Percentiles rank a stretch among this genome's conserved stretches.
These are phyloP conservation scores for Colletotrichum caudatum DNA, from an alignment of 2,329 filamentous ascomycete genomes.

Conservation along the genomic window DNA sequence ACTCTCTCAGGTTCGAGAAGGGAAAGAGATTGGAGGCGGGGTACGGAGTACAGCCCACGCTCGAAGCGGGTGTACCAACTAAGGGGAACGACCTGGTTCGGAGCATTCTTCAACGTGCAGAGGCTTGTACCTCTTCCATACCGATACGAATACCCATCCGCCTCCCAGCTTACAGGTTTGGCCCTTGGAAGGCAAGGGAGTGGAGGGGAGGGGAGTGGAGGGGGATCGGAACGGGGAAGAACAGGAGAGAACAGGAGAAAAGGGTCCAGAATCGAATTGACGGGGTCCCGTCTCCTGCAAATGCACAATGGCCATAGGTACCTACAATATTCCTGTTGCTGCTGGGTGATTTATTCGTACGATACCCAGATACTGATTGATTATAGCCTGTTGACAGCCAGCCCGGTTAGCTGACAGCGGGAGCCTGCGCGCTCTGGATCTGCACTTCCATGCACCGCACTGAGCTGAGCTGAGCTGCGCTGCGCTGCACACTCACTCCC, in stretches of 20 bases:
- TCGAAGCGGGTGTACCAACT: neutral
- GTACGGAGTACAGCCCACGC: conserved; percentile 22
- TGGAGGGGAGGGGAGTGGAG: no score
- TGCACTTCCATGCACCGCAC: neutral
- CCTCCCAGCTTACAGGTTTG: neutral
- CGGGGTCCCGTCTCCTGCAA: neutral
- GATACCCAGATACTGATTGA: neutral
- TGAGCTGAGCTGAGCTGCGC: neutral
- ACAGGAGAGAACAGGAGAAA: conserved; percentile 26
- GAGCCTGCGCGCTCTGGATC: conserved; percentile 7
- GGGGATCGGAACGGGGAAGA: neutral
- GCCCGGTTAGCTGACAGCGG: conserved; percentile 21
- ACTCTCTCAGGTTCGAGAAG: conserved; percentile 35
- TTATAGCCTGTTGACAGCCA: neutral
- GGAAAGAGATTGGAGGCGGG: conserved; percentile 39
- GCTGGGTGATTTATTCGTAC: neutral
- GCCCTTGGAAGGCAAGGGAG: neutral
- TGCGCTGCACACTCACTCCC: neutral
- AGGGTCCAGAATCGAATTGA: conserved; percentile 11
- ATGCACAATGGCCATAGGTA: no score
- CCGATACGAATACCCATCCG: conserved; percentile 1
- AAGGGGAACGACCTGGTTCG: conserved; percentile 7
- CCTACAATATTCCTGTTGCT: neutral
- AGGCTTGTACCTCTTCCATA: conserved; percentile 24
- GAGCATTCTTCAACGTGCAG: neutral